Percentiles rank a stretch among this genome's conserved stretches.
Conservation (phyloP, 257 asterid species). For the Echites panduratus region DNA sequence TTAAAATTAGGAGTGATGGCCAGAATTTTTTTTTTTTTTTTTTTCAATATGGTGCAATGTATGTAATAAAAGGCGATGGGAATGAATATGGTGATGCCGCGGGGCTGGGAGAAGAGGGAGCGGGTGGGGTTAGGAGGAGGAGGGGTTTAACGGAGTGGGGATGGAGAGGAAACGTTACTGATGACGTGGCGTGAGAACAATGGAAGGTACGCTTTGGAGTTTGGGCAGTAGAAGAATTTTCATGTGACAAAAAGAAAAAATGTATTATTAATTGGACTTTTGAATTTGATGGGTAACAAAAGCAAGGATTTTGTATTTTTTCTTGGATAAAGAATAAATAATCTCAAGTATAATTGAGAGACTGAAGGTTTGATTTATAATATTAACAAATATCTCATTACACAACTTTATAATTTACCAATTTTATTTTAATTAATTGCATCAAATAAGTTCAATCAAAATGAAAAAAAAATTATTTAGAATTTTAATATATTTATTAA, state of each 20-base stretch:
- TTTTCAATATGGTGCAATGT: neutral
- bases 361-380: too few relatives aligned
- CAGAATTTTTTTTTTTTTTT: neutral
- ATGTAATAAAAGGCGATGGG: neutral
- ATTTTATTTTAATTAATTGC: too few relatives aligned
- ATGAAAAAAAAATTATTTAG: too few relatives aligned
- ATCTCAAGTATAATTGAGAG: too few relatives aligned
- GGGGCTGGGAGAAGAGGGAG: too few relatives aligned
- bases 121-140: neutral
- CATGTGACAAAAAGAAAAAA: neutral
- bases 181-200: constrained; percentile 14
- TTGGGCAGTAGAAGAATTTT: neutral
- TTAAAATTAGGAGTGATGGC: constrained; percentile 26
- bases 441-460: too few relatives aligned
- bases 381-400: too few relatives aligned
- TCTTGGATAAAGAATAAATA: too few relatives aligned
- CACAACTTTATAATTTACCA: too few relatives aligned
- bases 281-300: too few relatives aligned
- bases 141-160: neutral
- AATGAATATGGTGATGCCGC: neutral
- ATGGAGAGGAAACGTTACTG: constrained; percentile 15
- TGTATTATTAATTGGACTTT: neutral
- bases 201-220: neutral
- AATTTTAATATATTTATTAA: too few relatives aligned
- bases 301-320: too few relatives aligned